phyloP scores from a whole-genome alignment of 148 eudicot genomes.

The Mesembryanthemum crystallinum region DNA sequence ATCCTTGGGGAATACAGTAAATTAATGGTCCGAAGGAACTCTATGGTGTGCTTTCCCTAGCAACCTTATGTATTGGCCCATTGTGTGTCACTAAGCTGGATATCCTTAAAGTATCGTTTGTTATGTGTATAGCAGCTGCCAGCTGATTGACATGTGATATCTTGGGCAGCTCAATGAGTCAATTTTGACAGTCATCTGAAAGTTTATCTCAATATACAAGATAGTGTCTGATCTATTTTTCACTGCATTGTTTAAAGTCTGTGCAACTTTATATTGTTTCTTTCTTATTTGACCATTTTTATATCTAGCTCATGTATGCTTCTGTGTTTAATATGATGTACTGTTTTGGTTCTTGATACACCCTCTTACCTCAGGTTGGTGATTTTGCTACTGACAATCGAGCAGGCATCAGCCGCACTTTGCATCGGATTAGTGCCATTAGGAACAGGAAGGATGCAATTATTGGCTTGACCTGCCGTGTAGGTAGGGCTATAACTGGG shows the following conservation, averaged over 20 bases:
- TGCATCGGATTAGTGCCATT: slow-evolving; percentile 94
- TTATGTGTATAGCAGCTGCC: too few relatives aligned
- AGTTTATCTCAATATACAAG: too few relatives aligned
- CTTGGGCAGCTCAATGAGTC: too few relatives aligned
- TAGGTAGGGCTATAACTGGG: slow-evolving; percentile 87
- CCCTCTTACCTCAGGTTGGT: slow-evolving; percentile 64
- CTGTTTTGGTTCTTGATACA: slow-evolving; percentile 14
- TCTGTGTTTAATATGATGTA: neutral
- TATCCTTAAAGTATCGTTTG: too few relatives aligned
- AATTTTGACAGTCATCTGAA: neutral
- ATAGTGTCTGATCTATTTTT: neutral
- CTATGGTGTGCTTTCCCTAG: too few relatives aligned
- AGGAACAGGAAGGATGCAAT: slow-evolving; percentile 80
- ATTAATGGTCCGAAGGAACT: too few relatives aligned
- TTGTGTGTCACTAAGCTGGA: too few relatives aligned
- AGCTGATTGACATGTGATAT: too few relatives aligned
- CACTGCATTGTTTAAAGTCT: too few relatives aligned
- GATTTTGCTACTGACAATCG: slow-evolving; percentile 93
- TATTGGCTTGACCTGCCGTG: slow-evolving; percentile 93
- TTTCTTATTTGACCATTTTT: neutral
- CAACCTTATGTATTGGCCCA: too few relatives aligned
- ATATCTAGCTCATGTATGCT: neutral
- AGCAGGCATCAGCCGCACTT: slow-evolving; percentile 88
- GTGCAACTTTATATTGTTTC: too few relatives aligned
- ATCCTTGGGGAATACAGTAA: too few relatives aligned